Percentiles rank a stretch among this genome's conserved stretches.
Evolutionary conservation across 495 filamentous ascomycete genomes (phyloP).

Genomic region (Daldinia bambusicola): DNA sequence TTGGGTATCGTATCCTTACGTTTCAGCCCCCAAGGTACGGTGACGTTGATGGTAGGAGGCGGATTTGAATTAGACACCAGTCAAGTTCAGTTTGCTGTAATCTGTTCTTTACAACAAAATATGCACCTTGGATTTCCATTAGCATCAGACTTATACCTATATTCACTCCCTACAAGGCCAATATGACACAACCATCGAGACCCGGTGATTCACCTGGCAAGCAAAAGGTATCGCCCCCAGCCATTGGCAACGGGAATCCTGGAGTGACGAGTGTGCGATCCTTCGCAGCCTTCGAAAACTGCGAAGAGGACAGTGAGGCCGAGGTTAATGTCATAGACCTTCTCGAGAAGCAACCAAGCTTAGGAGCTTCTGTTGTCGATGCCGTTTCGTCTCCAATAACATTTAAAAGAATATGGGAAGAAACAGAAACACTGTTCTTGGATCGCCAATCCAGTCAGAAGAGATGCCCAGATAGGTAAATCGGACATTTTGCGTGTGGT

Average conservation of each 20-base stretch:
- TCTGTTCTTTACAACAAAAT: neutral
- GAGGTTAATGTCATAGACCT: constrained; percentile 22
- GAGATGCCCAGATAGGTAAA: constrained; percentile 19
- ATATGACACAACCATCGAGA: neutral
- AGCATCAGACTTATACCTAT: neutral
- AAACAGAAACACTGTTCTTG: constrained; percentile 14
- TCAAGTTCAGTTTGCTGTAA: neutral
- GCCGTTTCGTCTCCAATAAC: constrained; percentile 30
- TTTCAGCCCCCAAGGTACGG: neutral
- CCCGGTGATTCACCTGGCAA: neutral
- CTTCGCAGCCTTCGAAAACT: neutral
- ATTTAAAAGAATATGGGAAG: constrained; percentile 37
- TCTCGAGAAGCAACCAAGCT: constrained; percentile 21
- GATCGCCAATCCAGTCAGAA: neutral
- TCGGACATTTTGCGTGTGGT: too few relatives aligned
- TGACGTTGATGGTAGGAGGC: neutral
- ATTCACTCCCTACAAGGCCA: neutral
- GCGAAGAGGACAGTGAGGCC: constrained; percentile 6
- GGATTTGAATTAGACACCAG: neutral
- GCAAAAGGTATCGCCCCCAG: neutral
- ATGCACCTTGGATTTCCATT: neutral
- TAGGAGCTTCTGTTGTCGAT: constrained; percentile 22
- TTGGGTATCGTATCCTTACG: neutral
- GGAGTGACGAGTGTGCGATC: constrained; percentile 23
- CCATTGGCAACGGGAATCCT: neutral